Evolutionary conservation across 2,329 filamentous ascomycete species (phyloP).

Genomic region (Aspergillus costaricaensis): DNA sequence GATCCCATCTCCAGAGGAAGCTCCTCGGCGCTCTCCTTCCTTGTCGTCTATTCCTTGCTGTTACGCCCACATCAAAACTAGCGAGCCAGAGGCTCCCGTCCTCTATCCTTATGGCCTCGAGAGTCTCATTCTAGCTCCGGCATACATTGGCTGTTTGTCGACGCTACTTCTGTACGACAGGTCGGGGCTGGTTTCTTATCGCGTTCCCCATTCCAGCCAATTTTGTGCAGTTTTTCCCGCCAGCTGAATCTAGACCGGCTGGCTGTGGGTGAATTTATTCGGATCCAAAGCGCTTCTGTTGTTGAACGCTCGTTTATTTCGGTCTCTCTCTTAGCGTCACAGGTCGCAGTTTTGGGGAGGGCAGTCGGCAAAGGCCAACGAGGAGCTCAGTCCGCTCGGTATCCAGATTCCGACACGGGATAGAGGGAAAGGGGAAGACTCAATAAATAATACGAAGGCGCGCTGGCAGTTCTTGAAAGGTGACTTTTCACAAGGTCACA

Average conservation of each 20-base stretch:
- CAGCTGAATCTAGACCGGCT: background rate
- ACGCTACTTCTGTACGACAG: constrained; percentile 3
- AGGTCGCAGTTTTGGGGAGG: background rate
- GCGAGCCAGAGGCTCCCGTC: constrained; percentile 9
- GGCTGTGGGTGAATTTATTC: background rate
- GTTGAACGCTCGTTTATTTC: constrained; percentile 8
- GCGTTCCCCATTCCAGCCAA: background rate
- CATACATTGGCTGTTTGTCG: constrained; percentile 13
- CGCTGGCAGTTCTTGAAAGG: background rate
- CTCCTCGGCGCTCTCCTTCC: background rate
- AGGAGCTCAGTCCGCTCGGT: background rate
- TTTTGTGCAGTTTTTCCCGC: background rate
- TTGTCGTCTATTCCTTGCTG: background rate
- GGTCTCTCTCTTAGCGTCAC: background rate
- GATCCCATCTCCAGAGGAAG: constrained; percentile 11
- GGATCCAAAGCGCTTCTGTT: constrained; percentile 4
- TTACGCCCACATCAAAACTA: background rate
- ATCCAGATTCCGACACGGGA: no score
- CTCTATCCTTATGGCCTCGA: constrained; percentile 13
- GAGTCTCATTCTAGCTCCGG: constrained; percentile 12
- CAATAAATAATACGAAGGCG: background rate
- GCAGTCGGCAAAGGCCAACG: background rate
- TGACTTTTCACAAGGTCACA: background rate
- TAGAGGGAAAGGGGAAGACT: background rate
- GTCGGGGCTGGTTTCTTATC: background rate